Conservation (phyloP, 345 rosid species). For the Salix caprea region DNA sequence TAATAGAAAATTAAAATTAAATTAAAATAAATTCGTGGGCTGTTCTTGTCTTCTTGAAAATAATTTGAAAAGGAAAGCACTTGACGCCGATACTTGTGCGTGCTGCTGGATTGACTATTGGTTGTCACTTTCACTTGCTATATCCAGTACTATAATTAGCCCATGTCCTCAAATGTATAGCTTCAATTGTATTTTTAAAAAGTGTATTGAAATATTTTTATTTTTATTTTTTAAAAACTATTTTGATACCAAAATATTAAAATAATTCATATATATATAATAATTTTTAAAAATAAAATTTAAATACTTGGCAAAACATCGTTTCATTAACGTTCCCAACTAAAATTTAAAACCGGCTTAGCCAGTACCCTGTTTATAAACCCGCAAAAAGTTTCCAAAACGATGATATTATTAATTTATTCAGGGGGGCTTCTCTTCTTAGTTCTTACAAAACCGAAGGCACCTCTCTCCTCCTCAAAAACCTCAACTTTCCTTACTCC, state of each 20-base stretch:
- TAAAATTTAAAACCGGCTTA: neutral
- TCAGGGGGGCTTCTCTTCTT: neutral
- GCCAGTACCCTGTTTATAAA: neutral
- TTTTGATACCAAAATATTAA: too few relatives aligned
- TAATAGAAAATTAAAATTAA: neutral
- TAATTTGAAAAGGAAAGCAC: neutral
- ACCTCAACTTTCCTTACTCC: neutral
- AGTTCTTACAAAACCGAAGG: neutral
- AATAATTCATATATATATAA: too few relatives aligned
- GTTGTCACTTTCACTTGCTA: conserved; percentile 9
- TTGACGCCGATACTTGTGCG: conserved; percentile 18
- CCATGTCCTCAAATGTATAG: neutral
- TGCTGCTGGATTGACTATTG: neutral
- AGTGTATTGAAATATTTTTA: too few relatives aligned
- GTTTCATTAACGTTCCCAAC: too few relatives aligned
- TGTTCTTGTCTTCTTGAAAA: conserved; percentile 1
- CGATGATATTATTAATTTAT: neutral
- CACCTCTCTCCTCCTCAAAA: neutral
- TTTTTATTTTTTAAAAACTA: too few relatives aligned
- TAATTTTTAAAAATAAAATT: too few relatives aligned
- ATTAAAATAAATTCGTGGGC: neutral
- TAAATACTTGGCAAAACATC: too few relatives aligned
- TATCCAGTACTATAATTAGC: neutral
- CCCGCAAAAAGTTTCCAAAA: neutral
- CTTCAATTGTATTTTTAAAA: too few relatives aligned